Evolutionary conservation across 176 grass and related monocot genomes (phyloP), one percentile per base, ranked within the genome.

Genomic region (Musa acuminata): DNA sequence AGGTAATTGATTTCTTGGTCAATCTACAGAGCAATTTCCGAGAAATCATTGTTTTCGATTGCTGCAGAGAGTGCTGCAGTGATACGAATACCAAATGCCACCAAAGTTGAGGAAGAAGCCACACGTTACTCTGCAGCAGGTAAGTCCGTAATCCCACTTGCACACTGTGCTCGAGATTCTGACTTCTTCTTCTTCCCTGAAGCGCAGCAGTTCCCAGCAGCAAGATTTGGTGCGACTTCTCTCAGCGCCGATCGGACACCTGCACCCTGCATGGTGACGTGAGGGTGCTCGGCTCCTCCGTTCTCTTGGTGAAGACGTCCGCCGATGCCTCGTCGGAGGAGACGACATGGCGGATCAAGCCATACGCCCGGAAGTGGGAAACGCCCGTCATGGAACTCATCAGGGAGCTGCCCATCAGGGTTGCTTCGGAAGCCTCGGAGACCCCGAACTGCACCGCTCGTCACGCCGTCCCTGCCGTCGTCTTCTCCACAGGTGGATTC

Each of bases 311-410:
- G 35, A 35, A 16, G 49, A 49, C 68, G 35, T 3, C 29, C 10
- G 3, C 2, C 35, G 43, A 20, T 35, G 8, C 14, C 14, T 16
- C n/a, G 58, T 0, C 12, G n/a, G 72, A 72, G 27, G 72, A 35
- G 13, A 80, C 72, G 0, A 53, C 60, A 49, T 69, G 53, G 49
- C 71, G 71, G 49, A 25, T 85, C 48, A 73, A 73, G 43, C 83
- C 83, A 11, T 85, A 85, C 25, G 55, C 83, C 26, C 64, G 83
- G 11, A 85, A 81, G 70, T 80, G 83, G 83, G 83, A 85, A 64
- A 24, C 59, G 12, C 24, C 78, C 16, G 68, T 71, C 14, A 84
- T 84, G 83, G 71, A 84, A 58, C 68, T 60, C 14, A 80, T 84
- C 62, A 62, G 59, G 71, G 72, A 80, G 22, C 2, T 85, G 6